A percentile compares a stretch with the other conserved stretches of the same genome.
phyloP scores from a whole-genome alignment of 177 flowering plant species.

The Vitis hybrid region DNA sequence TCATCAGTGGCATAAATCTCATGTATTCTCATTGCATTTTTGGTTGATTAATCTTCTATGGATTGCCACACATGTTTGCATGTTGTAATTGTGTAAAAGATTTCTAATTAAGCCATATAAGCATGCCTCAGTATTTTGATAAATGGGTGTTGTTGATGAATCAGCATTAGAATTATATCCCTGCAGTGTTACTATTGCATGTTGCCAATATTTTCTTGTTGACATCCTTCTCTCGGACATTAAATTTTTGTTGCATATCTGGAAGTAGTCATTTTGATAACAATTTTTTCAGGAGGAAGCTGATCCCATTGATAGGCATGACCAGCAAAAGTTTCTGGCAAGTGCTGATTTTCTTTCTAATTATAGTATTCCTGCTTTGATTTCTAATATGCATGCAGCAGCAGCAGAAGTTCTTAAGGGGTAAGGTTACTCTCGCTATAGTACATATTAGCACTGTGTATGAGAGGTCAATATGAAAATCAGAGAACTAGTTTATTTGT shows the following conservation, averaged over 20 bases:
- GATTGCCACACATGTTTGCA: no score
- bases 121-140: no score
- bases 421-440: slow-evolving; percentile 34
- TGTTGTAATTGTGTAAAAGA: no score
- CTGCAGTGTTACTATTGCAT: neutral
- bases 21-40: no score
- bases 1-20: no score
- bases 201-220: neutral
- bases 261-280: neutral
- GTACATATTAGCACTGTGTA: neutral
- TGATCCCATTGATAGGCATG: slow-evolving; percentile 54
- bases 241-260: neutral
- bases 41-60: no score
- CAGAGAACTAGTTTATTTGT: neutral
- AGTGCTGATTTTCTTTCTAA: slow-evolving; percentile 77
- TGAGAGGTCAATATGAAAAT: neutral
- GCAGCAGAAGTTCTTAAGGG: slow-evolving; percentile 69
- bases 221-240: neutral
- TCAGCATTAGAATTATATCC: no score
- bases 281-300: slow-evolving; percentile 51
- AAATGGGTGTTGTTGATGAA: no score
- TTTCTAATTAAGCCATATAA: no score
- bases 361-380: slow-evolving; percentile 50
- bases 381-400: slow-evolving; percentile 60
- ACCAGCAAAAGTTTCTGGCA: slow-evolving; percentile 72